Conservation (phyloP, 805 yeast genomes). For the Pichia thaimueangensis region DNA sequence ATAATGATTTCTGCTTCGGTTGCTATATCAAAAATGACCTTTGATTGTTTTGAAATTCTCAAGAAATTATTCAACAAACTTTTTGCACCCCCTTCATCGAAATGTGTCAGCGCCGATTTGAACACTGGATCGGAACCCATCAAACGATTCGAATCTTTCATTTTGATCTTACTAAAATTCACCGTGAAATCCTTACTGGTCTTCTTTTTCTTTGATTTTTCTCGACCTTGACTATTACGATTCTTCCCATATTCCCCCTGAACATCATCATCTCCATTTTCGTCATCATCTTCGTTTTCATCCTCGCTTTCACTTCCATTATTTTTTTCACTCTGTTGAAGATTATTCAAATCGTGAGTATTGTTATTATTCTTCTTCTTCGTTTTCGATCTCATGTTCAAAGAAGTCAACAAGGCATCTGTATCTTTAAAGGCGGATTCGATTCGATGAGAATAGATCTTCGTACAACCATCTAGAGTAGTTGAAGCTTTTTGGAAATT, state of each 20-base stretch:
- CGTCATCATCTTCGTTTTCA: slow-evolving; percentile 10
- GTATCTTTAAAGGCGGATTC: slow-evolving; percentile 91
- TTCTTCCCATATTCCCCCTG: neutral
- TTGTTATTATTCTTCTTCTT: slow-evolving; percentile 20
- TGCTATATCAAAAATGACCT: slow-evolving; percentile 31
- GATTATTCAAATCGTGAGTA: slow-evolving; percentile 12
- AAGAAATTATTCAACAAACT: slow-evolving; percentile 45
- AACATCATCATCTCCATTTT: slow-evolving; percentile 17
- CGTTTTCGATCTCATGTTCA: slow-evolving; percentile 27
- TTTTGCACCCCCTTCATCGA: slow-evolving; percentile 60
- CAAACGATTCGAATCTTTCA: slow-evolving; percentile 39
- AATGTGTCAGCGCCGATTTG: slow-evolving; percentile 48
- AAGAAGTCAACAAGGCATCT: slow-evolving; percentile 57
- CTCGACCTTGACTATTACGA: slow-evolving; percentile 13
- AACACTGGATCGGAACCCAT: slow-evolving; percentile 50
- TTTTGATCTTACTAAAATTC: slow-evolving; percentile 1
- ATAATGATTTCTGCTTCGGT: slow-evolving; percentile 9
- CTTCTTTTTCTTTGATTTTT: slow-evolving; percentile 9
- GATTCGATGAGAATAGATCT: slow-evolving; percentile 83
- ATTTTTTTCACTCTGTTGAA: neutral
- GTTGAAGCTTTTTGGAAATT: slow-evolving; percentile 89
- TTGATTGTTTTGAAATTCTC: slow-evolving; percentile 38
- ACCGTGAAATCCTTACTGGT: neutral
- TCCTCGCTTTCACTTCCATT: slow-evolving; percentile 19
- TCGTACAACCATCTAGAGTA: slow-evolving; percentile 90